phyloP scores from a whole-genome alignment of 352 stramenopile genomes.

The Globisporangium abappressorium region DNA sequence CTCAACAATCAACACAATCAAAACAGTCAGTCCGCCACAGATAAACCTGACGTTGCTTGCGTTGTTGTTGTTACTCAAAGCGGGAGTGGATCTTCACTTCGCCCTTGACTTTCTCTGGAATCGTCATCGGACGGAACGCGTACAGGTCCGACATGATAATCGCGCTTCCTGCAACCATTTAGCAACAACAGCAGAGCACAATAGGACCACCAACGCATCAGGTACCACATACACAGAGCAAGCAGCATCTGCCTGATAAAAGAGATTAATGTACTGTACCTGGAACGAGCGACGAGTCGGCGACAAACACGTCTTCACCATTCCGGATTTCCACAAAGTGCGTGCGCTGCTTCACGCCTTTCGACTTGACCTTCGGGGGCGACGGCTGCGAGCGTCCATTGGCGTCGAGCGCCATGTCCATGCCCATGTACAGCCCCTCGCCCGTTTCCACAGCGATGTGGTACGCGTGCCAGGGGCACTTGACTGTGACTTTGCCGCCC shows the following conservation, averaged over 20 bases:
- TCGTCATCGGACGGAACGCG: conserved; percentile 51
- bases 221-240: background rate
- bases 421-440: conserved; percentile 82
- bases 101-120: conserved; percentile 40
- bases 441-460: conserved; percentile 79
- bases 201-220: background rate
- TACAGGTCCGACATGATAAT: conserved; percentile 72
- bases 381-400: conserved; percentile 48
- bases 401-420: conserved; percentile 63
- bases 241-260: background rate
- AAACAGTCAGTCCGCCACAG: background rate
- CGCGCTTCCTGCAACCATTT: conserved; percentile 20
- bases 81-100: conserved; percentile 67
- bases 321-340: conserved; percentile 76
- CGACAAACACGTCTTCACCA: conserved; percentile 68
- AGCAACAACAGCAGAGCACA: background rate
- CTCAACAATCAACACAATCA: background rate
- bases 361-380: conserved; percentile 65
- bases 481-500: conserved; percentile 69
- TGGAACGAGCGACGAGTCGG: conserved; percentile 66
- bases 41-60: background rate
- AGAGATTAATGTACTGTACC: conserved; percentile 21
- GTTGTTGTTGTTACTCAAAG: conserved; percentile 41
- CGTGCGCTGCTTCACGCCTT: conserved; percentile 83
- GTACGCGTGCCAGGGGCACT: conserved; percentile 86